These are phyloP conservation scores for Fusarium aywerte DNA, from an alignment of 2,329 filamentous ascomycete genomes.

Conservation along the genomic window DNA sequence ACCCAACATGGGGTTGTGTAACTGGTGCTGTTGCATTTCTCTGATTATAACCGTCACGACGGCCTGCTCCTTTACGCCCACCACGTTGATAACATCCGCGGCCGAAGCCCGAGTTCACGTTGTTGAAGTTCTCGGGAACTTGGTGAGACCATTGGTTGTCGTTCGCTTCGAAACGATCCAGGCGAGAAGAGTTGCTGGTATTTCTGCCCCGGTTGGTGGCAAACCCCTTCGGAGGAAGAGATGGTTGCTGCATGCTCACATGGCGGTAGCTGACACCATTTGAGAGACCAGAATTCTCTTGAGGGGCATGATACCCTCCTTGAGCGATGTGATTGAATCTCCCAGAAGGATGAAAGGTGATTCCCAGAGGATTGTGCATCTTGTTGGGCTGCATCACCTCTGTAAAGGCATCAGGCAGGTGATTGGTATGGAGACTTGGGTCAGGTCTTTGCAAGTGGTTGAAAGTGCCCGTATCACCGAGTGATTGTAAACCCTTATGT, in stretches of 20 bases:
- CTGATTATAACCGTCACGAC: constrained; percentile 34
- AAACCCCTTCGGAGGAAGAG: constrained; percentile 7
- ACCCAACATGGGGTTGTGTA: constrained; percentile 8
- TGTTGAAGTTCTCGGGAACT: constrained; percentile 21
- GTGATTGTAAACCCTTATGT: background rate
- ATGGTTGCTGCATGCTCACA: constrained; percentile 7
- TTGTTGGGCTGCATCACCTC: background rate
- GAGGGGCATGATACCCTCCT: background rate
- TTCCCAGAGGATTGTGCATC: constrained; percentile 2
- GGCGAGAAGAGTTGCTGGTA: constrained; percentile 19
- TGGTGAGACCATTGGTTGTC: constrained; percentile 28
- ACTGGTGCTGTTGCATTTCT: constrained; percentile 37
- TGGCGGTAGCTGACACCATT: constrained; percentile 13
- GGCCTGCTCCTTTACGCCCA: constrained; percentile 20
- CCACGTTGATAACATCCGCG: constrained; percentile 31
- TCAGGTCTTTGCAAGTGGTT: background rate
- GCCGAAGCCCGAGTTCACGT: background rate
- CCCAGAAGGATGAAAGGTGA: constrained; percentile 12
- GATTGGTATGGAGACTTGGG: background rate
- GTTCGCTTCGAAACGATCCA: constrained; percentile 9
- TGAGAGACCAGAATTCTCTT: constrained; percentile 6
- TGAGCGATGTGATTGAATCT: background rate
- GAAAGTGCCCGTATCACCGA: background rate
- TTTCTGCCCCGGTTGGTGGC: constrained; percentile 5
- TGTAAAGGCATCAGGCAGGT: background rate